These are phyloP conservation scores for Rehmannia glutinosa DNA, from an alignment of 257 asterid genomes.

Conservation along the genomic window DNA sequence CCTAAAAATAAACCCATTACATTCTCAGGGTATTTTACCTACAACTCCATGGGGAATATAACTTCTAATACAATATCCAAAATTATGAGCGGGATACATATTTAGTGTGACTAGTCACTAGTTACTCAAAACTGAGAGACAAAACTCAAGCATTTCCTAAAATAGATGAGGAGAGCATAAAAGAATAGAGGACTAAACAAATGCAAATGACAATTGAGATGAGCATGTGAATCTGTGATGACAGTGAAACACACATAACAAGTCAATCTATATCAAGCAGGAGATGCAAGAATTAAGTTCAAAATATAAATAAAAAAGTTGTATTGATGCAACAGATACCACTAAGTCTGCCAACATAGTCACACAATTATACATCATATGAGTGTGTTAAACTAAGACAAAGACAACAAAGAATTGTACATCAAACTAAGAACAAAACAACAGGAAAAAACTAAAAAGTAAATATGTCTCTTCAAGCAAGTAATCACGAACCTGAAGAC, in stretches of 20 bases:
- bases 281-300: neutral
- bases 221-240: no score
- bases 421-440: neutral
- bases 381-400: neutral
- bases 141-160: neutral
- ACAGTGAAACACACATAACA: no score
- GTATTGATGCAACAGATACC: neutral
- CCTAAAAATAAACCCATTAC: neutral
- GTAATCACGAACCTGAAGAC: constrained; percentile 59
- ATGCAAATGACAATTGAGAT: constrained; percentile 9
- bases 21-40: neutral
- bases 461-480: neutral
- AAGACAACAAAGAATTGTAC: neutral
- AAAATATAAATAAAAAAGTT: neutral
- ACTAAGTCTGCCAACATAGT: neutral
- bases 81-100: neutral
- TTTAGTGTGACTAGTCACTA: neutral
- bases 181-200: neutral
- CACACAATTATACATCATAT: neutral
- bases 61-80: neutral
- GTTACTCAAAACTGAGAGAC: neutral
- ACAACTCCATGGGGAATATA: neutral
- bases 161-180: neutral
- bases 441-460: neutral
- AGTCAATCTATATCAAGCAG: no score